Evolutionary conservation across 2,329 filamentous ascomycete species (phyloP), one percentile per base, ranked within the genome.

Genomic region (Albophoma yamanashiensis): DNA sequence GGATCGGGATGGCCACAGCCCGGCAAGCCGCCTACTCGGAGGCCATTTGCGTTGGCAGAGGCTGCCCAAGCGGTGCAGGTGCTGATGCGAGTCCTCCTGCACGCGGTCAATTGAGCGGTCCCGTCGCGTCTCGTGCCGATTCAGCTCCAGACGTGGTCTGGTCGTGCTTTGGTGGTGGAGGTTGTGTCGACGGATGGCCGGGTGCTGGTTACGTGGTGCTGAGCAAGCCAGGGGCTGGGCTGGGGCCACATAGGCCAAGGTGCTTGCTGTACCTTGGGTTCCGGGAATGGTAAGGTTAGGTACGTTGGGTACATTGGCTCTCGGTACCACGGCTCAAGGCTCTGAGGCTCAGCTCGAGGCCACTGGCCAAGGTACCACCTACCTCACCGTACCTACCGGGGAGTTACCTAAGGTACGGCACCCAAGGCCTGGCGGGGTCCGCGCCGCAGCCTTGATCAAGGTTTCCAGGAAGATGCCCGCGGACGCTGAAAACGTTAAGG

Each of bases 1-100:
- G 36, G 55, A 27, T 62, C 55, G 59, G 55, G 61, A 57, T 52
- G 53, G 53, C 56, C 31, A 43, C 34, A 25, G 58, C 56, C 40
- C 27, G 39, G 42, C 15, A 42, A 45, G 55, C 39, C 39, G 39
- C 55, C 55, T 57, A 43, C 17, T 57, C 39, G 39, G 22, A 31
- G 38, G 40, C 55, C 55, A 57, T 57, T 43, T 36, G 50, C 50
- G 14, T 36, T 31, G 39, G 55, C 17, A 3, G 39, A n/a, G 15
- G 55, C 22, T 39, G 22, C 25, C 38, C 39, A 40, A 36, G 27
- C 34, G 36, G 53, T 38, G 53, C 36, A 39, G 31, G 31, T 36
- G 50, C 20, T 22, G 55, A 22, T 20, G 31, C 47, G 27, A 31
- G 15, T 52, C 47, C 34, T 27, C 12, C 43, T 47, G 45, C 14